Base-by-base conservation (phyloP, 352 stramenopile species). In the Phytophthora syringae region DNA sequence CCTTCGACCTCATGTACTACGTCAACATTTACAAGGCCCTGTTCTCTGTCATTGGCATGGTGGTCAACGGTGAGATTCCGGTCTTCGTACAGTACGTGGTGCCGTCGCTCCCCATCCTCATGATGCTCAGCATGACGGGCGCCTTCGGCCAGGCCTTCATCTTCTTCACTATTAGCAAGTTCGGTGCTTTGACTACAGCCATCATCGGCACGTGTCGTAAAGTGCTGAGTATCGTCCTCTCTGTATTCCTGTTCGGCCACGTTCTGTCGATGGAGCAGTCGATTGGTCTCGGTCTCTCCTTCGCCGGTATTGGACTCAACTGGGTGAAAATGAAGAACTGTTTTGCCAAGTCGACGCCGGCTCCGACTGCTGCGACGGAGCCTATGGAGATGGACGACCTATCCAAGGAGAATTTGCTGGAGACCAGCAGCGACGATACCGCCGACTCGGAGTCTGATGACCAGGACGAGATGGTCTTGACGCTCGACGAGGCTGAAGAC, bases 1-100 rank as follows among this genome's bases (percentile, higher is more conserved):
- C 87, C 4, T 95, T 95, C 60, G 86, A 94, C 55, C 73, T 95
- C 37, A 95, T 95, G 87, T 94, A 91, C 73, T 72, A 84, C n/a
- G 82, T 95, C 54, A 94, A 91, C 75, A 79, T 91, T 50, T 95
- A 88, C 77, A 95, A 94, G 75, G 78, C 77, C 10, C 30, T 87
- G 18, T 95, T 94, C 52, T 76, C 84, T 5, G 79, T 61, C 7
- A 61, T 79, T 6, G 86, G 86, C 1, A 89, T 92, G 82, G 79
- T 92, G 25, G 67, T 86, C 39, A 90, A 88, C 56, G 79, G 82
- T 13, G 85, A 94, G 56, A 68, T 93, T 9, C 78, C 77, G 0
- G 70, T 76, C 3, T 89, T 90, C 39, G 40, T 93, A n/a, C 67
- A 88, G 44, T 78, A 89, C 44, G 75, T 85, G 5, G 47, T 83